Conservation (phyloP, 768 basidiomycete genomes). For the Kwoniella bestiolae region DNA sequence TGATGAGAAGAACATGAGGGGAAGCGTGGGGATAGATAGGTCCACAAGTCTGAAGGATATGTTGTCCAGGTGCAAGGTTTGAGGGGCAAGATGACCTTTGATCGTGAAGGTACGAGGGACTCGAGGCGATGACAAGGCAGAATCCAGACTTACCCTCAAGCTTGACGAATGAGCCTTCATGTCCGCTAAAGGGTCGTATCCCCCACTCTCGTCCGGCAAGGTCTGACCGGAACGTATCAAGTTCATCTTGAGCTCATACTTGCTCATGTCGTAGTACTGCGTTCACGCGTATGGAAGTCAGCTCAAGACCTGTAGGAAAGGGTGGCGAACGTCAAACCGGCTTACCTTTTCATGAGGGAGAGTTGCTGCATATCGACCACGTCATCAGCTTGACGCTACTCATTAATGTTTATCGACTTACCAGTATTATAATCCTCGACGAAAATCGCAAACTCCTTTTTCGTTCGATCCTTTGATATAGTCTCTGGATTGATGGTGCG, state of each 20-base stretch:
- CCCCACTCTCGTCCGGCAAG: conserved; percentile 67
- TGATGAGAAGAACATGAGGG: no score
- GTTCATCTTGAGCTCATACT: conserved; percentile 81
- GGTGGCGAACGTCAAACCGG: neutral
- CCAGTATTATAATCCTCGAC: conserved; percentile 60
- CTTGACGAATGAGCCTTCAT: conserved; percentile 73
- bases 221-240: conserved; percentile 82
- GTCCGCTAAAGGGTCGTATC: conserved; percentile 82
- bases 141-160: conserved; percentile 66
- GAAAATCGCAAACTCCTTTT: conserved; percentile 81
- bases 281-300: neutral
- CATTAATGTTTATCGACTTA: no score
- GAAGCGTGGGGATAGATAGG: neutral
- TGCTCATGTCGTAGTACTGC: conserved; percentile 81
- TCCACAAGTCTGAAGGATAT: no score
- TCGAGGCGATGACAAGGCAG: neutral
- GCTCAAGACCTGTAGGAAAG: neutral
- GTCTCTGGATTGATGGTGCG: conserved; percentile 88
- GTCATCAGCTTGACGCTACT: neutral
- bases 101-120: neutral
- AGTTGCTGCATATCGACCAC: conserved; percentile 66
- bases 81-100: neutral
- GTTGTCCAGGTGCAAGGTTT: no score
- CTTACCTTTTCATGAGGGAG: conserved; percentile 80
- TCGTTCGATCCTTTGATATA: conserved; percentile 78